These are phyloP conservation scores for Fonsecaea nubica DNA, from an alignment of 2,329 filamentous ascomycete genomes.

Conservation along the genomic window DNA sequence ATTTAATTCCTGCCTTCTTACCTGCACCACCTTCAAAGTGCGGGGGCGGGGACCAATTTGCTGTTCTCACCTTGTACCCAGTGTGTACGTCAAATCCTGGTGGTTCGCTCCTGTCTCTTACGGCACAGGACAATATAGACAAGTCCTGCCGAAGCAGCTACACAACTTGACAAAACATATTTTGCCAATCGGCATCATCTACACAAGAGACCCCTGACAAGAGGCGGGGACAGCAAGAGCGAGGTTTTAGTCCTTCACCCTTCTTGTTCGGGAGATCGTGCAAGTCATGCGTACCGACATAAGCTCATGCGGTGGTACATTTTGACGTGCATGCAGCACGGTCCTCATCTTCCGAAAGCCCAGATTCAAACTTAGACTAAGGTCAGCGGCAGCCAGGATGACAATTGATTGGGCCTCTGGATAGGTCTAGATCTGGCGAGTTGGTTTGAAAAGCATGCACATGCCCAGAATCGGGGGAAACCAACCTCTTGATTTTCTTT, in stretches of 20 bases:
- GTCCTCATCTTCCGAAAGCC: background rate
- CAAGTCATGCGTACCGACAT: background rate
- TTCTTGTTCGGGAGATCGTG: background rate
- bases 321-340: slow-evolving; percentile 12
- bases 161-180: background rate
- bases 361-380: background rate
- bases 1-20: background rate
- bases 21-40: slow-evolving; percentile 3
- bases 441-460: background rate
- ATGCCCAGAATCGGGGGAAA: background rate
- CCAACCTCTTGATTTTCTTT: slow-evolving; percentile 15
- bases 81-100: background rate
- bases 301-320: background rate
- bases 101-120: background rate
- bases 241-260: background rate
- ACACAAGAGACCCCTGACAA: background rate
- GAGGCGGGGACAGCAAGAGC: background rate
- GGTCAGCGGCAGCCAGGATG: slow-evolving; percentile 2
- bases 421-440: slow-evolving; percentile 6
- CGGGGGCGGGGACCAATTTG: slow-evolving; percentile 9
- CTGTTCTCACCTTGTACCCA: background rate
- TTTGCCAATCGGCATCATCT: background rate
- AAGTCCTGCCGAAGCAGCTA: background rate
- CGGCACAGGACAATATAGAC: background rate
- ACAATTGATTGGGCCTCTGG: background rate